Conservation (phyloP, 2,329 filamentous ascomycete species). For the Sordariomycetes sp. region DNA sequence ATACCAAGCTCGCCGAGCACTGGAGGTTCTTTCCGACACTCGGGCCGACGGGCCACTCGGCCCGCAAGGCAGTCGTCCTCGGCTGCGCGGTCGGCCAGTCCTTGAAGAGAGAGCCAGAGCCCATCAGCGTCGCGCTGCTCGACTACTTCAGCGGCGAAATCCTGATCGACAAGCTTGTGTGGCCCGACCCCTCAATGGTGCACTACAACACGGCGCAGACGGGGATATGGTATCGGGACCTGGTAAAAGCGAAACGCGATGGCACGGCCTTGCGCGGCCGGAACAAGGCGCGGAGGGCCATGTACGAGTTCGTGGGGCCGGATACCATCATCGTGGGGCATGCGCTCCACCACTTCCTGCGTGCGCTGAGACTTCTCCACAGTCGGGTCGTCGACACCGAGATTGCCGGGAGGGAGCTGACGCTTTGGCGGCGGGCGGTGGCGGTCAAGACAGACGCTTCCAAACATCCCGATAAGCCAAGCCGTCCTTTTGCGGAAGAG, state of each 20-base stretch:
- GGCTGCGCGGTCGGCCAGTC: conserved; percentile 43
- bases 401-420: conserved; percentile 14
- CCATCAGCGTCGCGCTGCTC: conserved; percentile 36
- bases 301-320: conserved; percentile 29
- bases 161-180: conserved; percentile 36
- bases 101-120: conserved; percentile 26
- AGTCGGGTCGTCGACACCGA: conserved; percentile 28
- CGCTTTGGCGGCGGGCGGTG: conserved; percentile 3
- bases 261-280: conserved; percentile 24
- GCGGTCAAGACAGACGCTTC: too few species aligned
- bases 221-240: conserved; percentile 26
- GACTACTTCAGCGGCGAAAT: conserved; percentile 34
- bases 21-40: not conserved
- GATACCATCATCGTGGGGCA: conserved; percentile 36
- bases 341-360: conserved; percentile 25
- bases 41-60: not conserved
- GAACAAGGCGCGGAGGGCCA: conserved; percentile 22
- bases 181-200: conserved; percentile 27
- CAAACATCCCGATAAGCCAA: too few species aligned
- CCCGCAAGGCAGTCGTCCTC: conserved; percentile 22
- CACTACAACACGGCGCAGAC: conserved; percentile 37
- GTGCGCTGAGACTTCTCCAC: conserved; percentile 33
- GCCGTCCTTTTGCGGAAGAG: too few species aligned
- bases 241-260: conserved; percentile 19
- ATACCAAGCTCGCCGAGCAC: not conserved